Conservation (phyloP, 768 basidiomycete genomes). For the Tephrocybe sp. region DNA sequence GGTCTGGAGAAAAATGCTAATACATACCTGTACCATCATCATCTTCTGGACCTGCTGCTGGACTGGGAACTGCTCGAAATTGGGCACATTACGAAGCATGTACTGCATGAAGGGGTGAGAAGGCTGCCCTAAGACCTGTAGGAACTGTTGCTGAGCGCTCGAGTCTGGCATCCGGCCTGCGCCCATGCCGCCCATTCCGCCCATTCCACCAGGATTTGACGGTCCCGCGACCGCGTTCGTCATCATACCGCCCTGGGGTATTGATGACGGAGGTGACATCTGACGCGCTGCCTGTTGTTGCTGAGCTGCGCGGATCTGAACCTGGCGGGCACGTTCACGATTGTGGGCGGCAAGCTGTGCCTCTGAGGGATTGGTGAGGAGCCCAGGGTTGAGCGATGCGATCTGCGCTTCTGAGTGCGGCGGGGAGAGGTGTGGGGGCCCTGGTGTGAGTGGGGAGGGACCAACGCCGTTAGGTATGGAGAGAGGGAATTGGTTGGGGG, state of each 20-base stretch:
- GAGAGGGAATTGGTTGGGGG: constrained; percentile 12
- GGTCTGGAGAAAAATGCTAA: too few relatives aligned
- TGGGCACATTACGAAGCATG: constrained; percentile 49
- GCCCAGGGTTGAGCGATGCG: constrained; percentile 9
- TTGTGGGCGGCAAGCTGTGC: constrained; percentile 33
- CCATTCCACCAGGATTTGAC: constrained; percentile 5
- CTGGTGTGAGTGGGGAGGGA: neutral
- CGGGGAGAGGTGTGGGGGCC: constrained; percentile 22
- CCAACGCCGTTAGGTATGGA: constrained; percentile 12
- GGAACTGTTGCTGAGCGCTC: constrained; percentile 38
- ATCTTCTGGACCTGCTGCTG: constrained; percentile 64
- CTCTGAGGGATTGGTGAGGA: constrained; percentile 28
- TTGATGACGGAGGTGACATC: constrained; percentile 40
- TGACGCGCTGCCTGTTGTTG: constrained; percentile 36
- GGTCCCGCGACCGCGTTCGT: constrained; percentile 17
- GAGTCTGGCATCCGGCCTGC: constrained; percentile 17
- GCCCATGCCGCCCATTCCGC: constrained; percentile 4
- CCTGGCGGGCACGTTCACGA: constrained; percentile 34
- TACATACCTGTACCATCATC: constrained; percentile 48
- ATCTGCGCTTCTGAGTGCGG: constrained; percentile 15
- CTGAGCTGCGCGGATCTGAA: constrained; percentile 35
- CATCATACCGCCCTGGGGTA: constrained; percentile 18
- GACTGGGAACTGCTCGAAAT: constrained; percentile 50
- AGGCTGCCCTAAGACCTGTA: constrained; percentile 52
- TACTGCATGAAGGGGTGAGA: constrained; percentile 59